Evolutionary conservation across 2,329 filamentous ascomycete genomes (phyloP).

Genomic region (Fusarium coffeatum): DNA sequence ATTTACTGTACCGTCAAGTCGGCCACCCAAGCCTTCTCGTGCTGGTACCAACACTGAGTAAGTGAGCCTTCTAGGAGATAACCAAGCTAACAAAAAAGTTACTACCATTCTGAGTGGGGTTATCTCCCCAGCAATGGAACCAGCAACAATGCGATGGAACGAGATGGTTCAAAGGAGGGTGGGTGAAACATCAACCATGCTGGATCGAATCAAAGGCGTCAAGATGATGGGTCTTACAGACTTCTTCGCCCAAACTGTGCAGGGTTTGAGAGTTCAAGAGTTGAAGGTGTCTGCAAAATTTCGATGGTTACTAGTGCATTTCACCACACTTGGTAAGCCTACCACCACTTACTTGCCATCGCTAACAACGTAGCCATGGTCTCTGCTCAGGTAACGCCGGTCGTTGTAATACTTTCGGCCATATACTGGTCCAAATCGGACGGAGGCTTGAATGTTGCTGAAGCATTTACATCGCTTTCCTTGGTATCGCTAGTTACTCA

Average conservation of each 20-base stretch:
- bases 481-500: conserved; percentile 50
- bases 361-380: conserved; percentile 38
- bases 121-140: conserved; percentile 48
- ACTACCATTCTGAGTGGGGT: conserved; percentile 36
- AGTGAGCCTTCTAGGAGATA: neutral
- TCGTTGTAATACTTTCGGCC: conserved; percentile 50
- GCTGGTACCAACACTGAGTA: conserved; percentile 46
- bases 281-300: conserved; percentile 54
- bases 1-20: conserved; percentile 52
- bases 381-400: conserved; percentile 48
- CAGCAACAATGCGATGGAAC: conserved; percentile 54
- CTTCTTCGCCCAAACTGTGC: conserved; percentile 49
- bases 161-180: conserved; percentile 56
- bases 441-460: conserved; percentile 47
- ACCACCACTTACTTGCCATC: rapidly evolving
- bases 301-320: conserved; percentile 51
- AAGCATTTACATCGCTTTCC: conserved; percentile 53
- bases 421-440: conserved; percentile 50
- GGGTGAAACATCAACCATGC: conserved; percentile 54
- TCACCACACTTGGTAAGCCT: conserved; percentile 47
- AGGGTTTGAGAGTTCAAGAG: conserved; percentile 52
- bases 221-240: conserved; percentile 58
- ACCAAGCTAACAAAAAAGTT: conserved; percentile 12
- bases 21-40: conserved; percentile 48
- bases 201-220: conserved; percentile 57